Conservation (phyloP, 768 basidiomycete species). For the Agrocybe praecox region DNA sequence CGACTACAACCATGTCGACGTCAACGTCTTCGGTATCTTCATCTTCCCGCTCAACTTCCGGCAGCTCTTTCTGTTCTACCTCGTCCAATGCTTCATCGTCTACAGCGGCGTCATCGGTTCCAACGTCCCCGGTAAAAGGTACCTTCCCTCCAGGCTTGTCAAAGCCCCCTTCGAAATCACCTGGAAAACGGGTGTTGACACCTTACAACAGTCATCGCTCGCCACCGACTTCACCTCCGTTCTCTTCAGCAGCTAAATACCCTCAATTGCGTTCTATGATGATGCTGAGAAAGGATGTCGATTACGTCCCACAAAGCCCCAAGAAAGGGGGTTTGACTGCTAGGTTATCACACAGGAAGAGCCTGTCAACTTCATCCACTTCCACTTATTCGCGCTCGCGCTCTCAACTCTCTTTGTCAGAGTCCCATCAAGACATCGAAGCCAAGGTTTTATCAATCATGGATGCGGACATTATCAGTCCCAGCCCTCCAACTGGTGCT, state of each 20-base stretch:
- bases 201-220: slow-evolving; percentile 16
- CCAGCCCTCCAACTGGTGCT: neutral
- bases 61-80: slow-evolving; percentile 45
- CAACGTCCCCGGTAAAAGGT: slow-evolving; percentile 42
- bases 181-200: slow-evolving; percentile 15
- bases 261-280: slow-evolving; percentile 53
- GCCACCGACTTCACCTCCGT: slow-evolving; percentile 28
- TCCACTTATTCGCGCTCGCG: slow-evolving; percentile 1
- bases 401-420: neutral
- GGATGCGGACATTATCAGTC: neutral
- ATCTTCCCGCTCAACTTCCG: slow-evolving; percentile 43
- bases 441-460: neutral
- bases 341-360: slow-evolving; percentile 21
- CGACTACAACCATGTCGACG: slow-evolving; percentile 5
- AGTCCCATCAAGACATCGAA: neutral
- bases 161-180: slow-evolving; percentile 8
- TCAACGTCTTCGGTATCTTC: slow-evolving; percentile 20
- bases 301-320: slow-evolving; percentile 75
- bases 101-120: slow-evolving; percentile 35
- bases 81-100: slow-evolving; percentile 44
- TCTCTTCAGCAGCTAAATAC: slow-evolving; percentile 19
- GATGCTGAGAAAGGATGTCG: slow-evolving; percentile 72
- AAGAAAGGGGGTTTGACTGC: slow-evolving; percentile 38
- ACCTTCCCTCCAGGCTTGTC: slow-evolving; percentile 1
- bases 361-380: slow-evolving; percentile 15